Percentiles rank a stretch among this genome's conserved stretches.
phyloP scores from a whole-genome alignment of 176 grass and related monocot genomes.

The Ensete ventricosum region DNA sequence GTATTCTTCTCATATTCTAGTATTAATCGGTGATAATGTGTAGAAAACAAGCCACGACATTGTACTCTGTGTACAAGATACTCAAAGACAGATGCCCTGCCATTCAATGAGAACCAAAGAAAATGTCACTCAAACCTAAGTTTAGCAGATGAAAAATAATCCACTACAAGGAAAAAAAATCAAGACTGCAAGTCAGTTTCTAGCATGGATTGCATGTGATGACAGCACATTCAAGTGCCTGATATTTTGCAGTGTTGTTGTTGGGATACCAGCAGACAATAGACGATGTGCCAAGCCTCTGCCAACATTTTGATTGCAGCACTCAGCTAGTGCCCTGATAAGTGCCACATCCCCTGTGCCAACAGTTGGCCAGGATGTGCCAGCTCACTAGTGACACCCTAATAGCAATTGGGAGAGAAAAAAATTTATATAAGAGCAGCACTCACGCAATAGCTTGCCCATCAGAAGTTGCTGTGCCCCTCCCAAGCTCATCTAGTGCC shows the following conservation, averaged over 20 bases:
- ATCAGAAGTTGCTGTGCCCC: slow-evolving; percentile 97
- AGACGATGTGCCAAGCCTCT: too few relatives aligned
- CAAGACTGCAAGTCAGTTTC: not conserved
- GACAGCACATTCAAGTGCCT: not conserved
- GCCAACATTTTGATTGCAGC: too few relatives aligned
- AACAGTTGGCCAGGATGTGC: not conserved
- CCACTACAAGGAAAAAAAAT: not conserved
- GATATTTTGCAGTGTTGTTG: too few relatives aligned
- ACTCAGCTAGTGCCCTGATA: not conserved
- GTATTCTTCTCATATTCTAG: slow-evolving; percentile 56
- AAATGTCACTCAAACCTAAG: slow-evolving; percentile 2
- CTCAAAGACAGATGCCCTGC: slow-evolving; percentile 78
- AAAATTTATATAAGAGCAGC: slow-evolving; percentile 12
- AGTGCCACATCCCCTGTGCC: not conserved
- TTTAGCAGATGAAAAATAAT: not conserved
- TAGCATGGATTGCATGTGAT: not conserved
- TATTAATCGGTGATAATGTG: slow-evolving; percentile 86
- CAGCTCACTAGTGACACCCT: slow-evolving; percentile 8
- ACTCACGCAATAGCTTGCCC: slow-evolving; percentile 93
- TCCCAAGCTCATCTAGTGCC: slow-evolving; percentile 93
- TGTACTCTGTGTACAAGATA: slow-evolving; percentile 64
- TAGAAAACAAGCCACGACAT: slow-evolving; percentile 92
- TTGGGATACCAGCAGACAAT: too few relatives aligned
- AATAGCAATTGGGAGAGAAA: not conserved
- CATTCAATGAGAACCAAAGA: slow-evolving; percentile 13